These are phyloP conservation scores for Suillus clintonianus DNA, from an alignment of 768 basidiomycete species.

Conservation along the genomic window DNA sequence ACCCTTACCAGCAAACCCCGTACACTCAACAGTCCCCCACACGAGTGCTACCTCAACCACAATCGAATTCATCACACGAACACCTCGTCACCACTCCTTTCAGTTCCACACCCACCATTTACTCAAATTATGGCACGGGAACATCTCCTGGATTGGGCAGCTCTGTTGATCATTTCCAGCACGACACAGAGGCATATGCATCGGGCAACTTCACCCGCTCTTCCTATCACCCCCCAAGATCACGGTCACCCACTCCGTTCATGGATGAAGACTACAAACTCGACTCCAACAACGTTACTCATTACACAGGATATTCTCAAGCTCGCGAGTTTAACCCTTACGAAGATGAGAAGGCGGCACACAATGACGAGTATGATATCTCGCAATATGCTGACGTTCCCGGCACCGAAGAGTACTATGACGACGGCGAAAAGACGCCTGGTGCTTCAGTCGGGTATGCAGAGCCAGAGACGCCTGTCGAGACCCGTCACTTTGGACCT, in stretches of 20 bases:
- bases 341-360: slow-evolving; percentile 25
- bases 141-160: slow-evolving; percentile 35
- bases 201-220: slow-evolving; percentile 58
- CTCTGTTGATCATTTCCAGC: slow-evolving; percentile 57
- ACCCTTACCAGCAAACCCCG: slow-evolving; percentile 32
- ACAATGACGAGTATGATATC: slow-evolving; percentile 31
- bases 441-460: slow-evolving; percentile 30
- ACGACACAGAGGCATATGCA: slow-evolving; percentile 70
- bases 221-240: slow-evolving; percentile 54
- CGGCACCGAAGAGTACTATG: slow-evolving; percentile 17
- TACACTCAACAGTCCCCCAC: slow-evolving; percentile 40
- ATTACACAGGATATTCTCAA: slow-evolving; percentile 49
- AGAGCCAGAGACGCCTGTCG: slow-evolving; percentile 54
- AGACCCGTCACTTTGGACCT: slow-evolving; percentile 86
- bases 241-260: slow-evolving; percentile 76
- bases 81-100: slow-evolving; percentile 28
- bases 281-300: slow-evolving; percentile 54
- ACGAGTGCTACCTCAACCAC: slow-evolving; percentile 28
- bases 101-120: slow-evolving; percentile 12
- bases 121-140: slow-evolving; percentile 13
- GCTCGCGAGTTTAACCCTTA: slow-evolving; percentile 11
- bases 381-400: slow-evolving; percentile 30
- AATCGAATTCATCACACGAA: slow-evolving; percentile 10
- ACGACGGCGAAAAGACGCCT: slow-evolving; percentile 25
- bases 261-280: slow-evolving; percentile 74